Evolutionary conservation across 2,329 filamentous ascomycete genomes (phyloP).

Genomic region (Sporothrix globosa): DNA sequence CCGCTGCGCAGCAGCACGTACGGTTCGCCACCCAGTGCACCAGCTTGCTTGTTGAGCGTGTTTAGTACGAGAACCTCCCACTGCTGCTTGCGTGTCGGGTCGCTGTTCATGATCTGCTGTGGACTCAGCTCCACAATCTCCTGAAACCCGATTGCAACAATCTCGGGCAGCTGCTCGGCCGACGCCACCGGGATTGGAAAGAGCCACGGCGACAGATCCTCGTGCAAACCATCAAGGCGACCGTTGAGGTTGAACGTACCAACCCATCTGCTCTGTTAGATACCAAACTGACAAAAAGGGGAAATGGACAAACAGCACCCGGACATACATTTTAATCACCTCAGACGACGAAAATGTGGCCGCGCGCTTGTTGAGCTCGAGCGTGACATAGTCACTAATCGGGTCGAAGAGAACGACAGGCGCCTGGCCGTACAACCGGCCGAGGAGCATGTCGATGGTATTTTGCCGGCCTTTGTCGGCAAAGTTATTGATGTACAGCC

Average conservation of each 20-base stretch:
- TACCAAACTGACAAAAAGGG: background rate
- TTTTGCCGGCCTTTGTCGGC: slow-evolving; percentile 89
- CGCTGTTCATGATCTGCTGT: slow-evolving; percentile 98
- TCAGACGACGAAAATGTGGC: slow-evolving; percentile 76
- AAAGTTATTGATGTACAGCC: slow-evolving; percentile 97
- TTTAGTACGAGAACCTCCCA: slow-evolving; percentile 84
- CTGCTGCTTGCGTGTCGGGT: slow-evolving; percentile 78
- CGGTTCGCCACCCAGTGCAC: slow-evolving; percentile 66
- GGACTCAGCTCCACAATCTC: slow-evolving; percentile 98
- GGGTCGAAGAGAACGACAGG: slow-evolving; percentile 90
- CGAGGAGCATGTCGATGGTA: slow-evolving; percentile 91
- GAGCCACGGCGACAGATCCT: slow-evolving; percentile 85
- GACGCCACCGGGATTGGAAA: slow-evolving; percentile 59
- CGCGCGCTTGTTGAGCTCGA: slow-evolving; percentile 69
- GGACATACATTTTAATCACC: slow-evolving; percentile 69
- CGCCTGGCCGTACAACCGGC: slow-evolving; percentile 78
- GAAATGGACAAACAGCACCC: background rate
- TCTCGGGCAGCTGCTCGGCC: slow-evolving; percentile 71
- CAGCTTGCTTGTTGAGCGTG: slow-evolving; percentile 74
- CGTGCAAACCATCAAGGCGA: slow-evolving; percentile 72
- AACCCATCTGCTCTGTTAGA: slow-evolving; percentile 52
- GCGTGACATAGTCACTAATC: slow-evolving; percentile 84
- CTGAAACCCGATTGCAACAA: slow-evolving; percentile 91
- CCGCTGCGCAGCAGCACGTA: slow-evolving; percentile 91
- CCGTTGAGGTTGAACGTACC: slow-evolving; percentile 97